These are phyloP conservation scores for Isabelozyma rhagii DNA, from an alignment of 805 yeast species.

Conservation along the genomic window DNA sequence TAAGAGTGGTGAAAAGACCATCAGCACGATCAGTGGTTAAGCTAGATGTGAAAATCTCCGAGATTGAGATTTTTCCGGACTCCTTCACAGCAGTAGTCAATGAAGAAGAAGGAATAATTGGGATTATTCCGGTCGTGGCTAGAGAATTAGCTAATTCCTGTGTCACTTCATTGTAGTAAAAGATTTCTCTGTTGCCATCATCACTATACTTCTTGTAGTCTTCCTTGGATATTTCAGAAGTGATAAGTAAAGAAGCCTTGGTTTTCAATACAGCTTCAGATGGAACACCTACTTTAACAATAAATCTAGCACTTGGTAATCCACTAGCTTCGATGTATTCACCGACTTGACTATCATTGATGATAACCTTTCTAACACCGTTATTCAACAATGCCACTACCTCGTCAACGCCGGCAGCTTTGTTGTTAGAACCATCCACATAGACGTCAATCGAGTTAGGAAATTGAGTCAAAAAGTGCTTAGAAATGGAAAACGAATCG, in stretches of 20 bases:
- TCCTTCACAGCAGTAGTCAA: constrained; percentile 20
- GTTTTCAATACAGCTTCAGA: constrained; percentile 5
- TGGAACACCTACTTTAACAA: constrained; percentile 16
- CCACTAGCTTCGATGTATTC: constrained; percentile 39
- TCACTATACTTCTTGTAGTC: constrained; percentile 14
- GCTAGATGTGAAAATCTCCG: constrained; percentile 46
- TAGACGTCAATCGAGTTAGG: constrained; percentile 26
- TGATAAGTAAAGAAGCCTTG: constrained; percentile 24
- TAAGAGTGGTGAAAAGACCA: constrained; percentile 81
- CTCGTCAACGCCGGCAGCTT: constrained; percentile 38
- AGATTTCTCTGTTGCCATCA: constrained; percentile 30
- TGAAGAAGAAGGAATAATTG: constrained; percentile 21
- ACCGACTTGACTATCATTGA: constrained; percentile 22
- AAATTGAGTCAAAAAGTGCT: constrained; percentile 28
- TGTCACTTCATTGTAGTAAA: constrained; percentile 11
- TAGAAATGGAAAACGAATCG: constrained; percentile 20
- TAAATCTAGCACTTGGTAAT: constrained; percentile 50
- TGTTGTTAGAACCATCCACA: constrained; percentile 24
- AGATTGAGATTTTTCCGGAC: constrained; percentile 28
- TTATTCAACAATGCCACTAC: constrained; percentile 54
- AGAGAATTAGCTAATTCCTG: constrained; percentile 24
- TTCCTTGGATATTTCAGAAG: constrained; percentile 9
- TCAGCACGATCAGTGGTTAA: constrained; percentile 82
- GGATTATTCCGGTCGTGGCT: constrained; percentile 27
- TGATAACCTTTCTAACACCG: constrained; percentile 53